Evolutionary conservation across 2,329 filamentous ascomycete species (phyloP), one percentile per base, ranked within the genome.

Genomic region (Cryphonectria radicalis): DNA sequence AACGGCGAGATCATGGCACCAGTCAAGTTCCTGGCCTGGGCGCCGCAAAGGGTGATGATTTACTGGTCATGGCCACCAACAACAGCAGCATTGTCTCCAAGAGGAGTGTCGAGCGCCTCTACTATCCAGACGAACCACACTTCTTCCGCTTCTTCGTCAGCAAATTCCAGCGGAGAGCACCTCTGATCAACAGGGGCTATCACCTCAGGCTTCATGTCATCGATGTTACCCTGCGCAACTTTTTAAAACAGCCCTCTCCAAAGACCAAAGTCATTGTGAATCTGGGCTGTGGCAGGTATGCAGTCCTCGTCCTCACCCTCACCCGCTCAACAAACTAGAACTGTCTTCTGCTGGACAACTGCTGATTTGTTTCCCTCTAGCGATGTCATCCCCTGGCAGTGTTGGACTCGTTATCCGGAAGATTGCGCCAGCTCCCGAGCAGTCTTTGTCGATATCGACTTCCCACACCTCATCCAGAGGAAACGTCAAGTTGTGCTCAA

Each of bases 11-110:
- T 25, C 55, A 32, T n/a, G 59, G 35, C 42, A 32, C 57, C 14
- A 28, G 25, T 3, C 57, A 37, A 28, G 65, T 25, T 37, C 17
- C 40, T n/a, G 57, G 28, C 14, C 57, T 35, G 28, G 70, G 71
- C 25, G 37, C 64, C 25, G 63, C 75, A 4, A 78, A 76, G 63
- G 59, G 73, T 50, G 73, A 79, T n/a, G 66, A 68, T 50, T 22
- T 68, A 40, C 57, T 68, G 37, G 86, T 80, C 67, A 65, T 60
- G 19, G 37, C 60, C 63, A 67, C 53, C 22, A 43, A 97, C 79
- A 95, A 91, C 79, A 95, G 93, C 81, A 97, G 93, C 77, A 97
- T 97, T 75, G 91, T 95, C 22, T 97, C 94, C 19, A 98, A 98
- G 80, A 86, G 94, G 75, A 96, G 94, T 76, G 95, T 98, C n/a